A percentile compares a stretch with the other conserved stretches of the same genome.
These are phyloP conservation scores for Penicillium glabrum DNA, from an alignment of 2,329 filamentous ascomycete genomes.

Conservation along the genomic window DNA sequence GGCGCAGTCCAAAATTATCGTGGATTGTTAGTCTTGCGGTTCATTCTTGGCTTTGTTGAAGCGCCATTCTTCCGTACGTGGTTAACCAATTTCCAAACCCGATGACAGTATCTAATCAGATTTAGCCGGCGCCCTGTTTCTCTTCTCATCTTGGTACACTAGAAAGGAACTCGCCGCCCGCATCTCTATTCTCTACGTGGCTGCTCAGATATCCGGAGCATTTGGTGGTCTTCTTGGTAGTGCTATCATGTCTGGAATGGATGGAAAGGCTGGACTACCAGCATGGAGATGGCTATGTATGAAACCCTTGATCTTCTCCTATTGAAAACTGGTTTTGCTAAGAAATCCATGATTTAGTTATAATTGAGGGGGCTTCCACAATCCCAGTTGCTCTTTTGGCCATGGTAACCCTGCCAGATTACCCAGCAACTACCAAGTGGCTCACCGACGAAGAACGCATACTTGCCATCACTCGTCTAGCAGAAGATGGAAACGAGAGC, in stretches of 20 bases:
- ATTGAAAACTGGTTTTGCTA: background rate
- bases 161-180: slow-evolving; percentile 59
- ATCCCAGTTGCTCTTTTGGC: slow-evolving; percentile 59
- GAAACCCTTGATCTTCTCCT: slow-evolving; percentile 5
- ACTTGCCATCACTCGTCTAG: slow-evolving; percentile 61
- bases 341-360: slow-evolving; percentile 57
- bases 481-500: slow-evolving; percentile 65
- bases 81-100: background rate
- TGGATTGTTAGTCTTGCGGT: slow-evolving; percentile 3
- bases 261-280: slow-evolving; percentile 33
- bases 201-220: slow-evolving; percentile 50
- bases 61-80: slow-evolving; percentile 9
- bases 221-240: slow-evolving; percentile 58
- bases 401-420: slow-evolving; percentile 65
- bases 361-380: slow-evolving; percentile 68
- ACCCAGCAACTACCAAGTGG: slow-evolving; percentile 61
- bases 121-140: slow-evolving; percentile 4
- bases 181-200: slow-evolving; percentile 55
- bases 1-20: background rate
- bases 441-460: slow-evolving; percentile 59
- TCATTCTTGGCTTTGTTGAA: slow-evolving; percentile 14
- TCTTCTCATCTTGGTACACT: slow-evolving; percentile 59
- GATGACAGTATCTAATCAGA: background rate
- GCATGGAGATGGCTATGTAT: slow-evolving; percentile 41
- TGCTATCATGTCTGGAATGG: slow-evolving; percentile 47